Conservation (phyloP, 305 asterid genomes). For the Coffea humblotiana region DNA sequence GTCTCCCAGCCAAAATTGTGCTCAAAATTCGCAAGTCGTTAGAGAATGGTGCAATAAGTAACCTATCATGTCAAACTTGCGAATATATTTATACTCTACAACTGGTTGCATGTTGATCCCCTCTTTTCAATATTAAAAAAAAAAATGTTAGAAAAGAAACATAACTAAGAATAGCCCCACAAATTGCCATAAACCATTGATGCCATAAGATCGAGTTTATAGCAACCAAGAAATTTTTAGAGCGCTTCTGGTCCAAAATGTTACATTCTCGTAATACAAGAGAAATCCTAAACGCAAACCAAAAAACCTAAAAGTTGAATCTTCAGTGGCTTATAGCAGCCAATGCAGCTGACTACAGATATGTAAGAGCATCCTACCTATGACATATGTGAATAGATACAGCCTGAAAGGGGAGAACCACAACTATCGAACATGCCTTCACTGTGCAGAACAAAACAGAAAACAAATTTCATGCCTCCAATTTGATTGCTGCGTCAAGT, state of each 20-base stretch:
- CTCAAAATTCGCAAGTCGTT: no score
- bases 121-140: no score
- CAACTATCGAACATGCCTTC: not conserved
- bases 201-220: not conserved
- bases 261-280: not conserved
- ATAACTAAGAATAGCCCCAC: not conserved
- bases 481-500: constrained; percentile 63
- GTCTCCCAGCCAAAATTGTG: no score
- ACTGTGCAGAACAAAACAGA: no score
- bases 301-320: not conserved
- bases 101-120: no score
- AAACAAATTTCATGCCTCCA: constrained; percentile 40
- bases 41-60: no score
- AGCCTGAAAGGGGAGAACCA: not conserved
- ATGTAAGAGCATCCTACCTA: not conserved
- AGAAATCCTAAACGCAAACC: not conserved
- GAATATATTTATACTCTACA: no score
- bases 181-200: not conserved
- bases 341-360: not conserved
- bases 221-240: not conserved
- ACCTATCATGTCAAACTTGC: no score
- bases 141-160: not conserved
- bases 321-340: not conserved
- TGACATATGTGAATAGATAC: not conserved
- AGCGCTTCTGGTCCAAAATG: not conserved